Base-by-base conservation (phyloP, 73 alveolate genomes). In the Symbiodinium pilosum region DNA sequence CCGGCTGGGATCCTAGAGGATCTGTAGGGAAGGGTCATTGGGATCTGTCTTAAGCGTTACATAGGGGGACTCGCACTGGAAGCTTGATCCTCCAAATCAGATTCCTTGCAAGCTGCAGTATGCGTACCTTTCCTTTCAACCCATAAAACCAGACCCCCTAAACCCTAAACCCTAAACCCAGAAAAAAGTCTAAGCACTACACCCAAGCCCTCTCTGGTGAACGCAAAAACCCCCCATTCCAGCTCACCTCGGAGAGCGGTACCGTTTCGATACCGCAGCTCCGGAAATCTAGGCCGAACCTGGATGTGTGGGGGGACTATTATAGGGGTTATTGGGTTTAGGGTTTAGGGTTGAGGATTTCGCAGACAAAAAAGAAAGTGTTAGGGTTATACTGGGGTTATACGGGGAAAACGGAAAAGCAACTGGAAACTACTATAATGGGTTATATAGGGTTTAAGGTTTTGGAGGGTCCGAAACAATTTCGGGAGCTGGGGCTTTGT, bases 261-360 rank as follows among this genome's bases (percentile, higher is more conserved):
- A 92, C 91, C 28, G 39, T 28, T 39, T 69, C 91, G 18, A 92
- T 6, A 43, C 98, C 98, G 28, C 83, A 92, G 83, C 89, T 68
- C 42, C 91, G 77, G 42, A 92, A 92, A 34, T 92, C 91, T 64
- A 92, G n/a, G 83, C 87, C 87, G 32, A 68, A 40, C 86, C 95
- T 88, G n/a, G n/a, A n/a, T n/a, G n/a, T 44, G 47, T 20, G 9
- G 34, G 26, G 2, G 32, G 52, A 43, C 12, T 26, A 43, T n/a
- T 2, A 3, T 8, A 24, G 38, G 77, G 77, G 20, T 64, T 64
- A 21, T 5, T 16, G 26, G 73, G 32, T 56, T 20, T 56, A 56
- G 38, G 77, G 77, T 59, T 59, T 59, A 12, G 77, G 73, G 73
- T 20, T 8, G 5, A 56, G 73, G 73, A 32, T 56, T 56, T n/a